Percentiles rank a stretch among this genome's conserved stretches.
phyloP scores from a whole-genome alignment of 139 green algal species.

The Microglena sp. region DNA sequence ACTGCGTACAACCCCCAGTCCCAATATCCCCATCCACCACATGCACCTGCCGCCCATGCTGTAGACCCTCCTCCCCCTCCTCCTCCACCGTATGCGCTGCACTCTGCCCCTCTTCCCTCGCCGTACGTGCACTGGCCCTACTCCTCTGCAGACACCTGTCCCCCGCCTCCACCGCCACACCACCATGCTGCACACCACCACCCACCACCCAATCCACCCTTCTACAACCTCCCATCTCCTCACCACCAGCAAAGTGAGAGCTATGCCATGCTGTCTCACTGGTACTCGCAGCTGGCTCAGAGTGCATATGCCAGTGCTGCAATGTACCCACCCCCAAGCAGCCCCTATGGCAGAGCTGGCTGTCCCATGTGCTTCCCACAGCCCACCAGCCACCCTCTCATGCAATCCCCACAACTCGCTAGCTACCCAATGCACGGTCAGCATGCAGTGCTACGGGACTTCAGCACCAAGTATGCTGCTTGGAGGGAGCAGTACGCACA shows the following conservation, averaged over 20 bases:
- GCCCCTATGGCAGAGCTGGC: not conserved
- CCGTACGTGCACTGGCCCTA: not conserved
- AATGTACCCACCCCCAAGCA: not conserved
- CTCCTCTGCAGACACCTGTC: not conserved
- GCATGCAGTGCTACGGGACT: not conserved
- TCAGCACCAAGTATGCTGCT: not conserved
- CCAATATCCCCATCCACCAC: not conserved
- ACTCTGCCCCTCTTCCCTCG: not conserved
- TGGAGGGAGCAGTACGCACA: conserved; percentile 8
- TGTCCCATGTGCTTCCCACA: not conserved
- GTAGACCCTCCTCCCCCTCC: not conserved
- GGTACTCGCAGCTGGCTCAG: no score
- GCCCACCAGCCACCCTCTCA: not conserved
- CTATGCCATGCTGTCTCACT: no score
- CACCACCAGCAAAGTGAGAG: no score
- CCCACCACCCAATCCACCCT: not conserved
- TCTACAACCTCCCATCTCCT: not conserved
- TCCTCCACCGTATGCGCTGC: not conserved
- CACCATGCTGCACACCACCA: not conserved
- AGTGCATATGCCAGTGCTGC: not conserved
- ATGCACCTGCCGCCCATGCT: not conserved
- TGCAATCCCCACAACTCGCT: not conserved
- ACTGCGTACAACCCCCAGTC: not conserved
- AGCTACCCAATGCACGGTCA: not conserved
- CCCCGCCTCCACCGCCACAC: not conserved